Conservation (phyloP, 768 basidiomycete species). For the Gloeopeniophorella convolvens region DNA sequence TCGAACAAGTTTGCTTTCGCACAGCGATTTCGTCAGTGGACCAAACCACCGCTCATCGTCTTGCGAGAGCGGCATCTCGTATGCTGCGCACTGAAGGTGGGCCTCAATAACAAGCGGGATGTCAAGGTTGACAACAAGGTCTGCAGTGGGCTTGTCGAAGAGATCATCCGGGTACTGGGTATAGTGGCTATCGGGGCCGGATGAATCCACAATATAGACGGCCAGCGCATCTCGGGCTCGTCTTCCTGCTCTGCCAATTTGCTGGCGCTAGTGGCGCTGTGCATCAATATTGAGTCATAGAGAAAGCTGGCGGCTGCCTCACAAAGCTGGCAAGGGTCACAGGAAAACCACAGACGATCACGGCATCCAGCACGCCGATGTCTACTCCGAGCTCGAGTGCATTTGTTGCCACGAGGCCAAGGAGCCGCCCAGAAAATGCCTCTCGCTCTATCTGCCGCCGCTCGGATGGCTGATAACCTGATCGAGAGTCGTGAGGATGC, state of each 20-base stretch:
- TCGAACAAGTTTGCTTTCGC: conserved; percentile 48
- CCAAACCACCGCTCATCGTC: conserved; percentile 75
- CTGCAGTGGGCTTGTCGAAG: conserved; percentile 53
- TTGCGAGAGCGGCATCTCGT: conserved; percentile 72
- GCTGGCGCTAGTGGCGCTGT: conserved; percentile 55
- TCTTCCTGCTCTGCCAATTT: conserved; percentile 83
- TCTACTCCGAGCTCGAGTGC: conserved; percentile 90
- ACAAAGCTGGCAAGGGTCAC: conserved; percentile 76
- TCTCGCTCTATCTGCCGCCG: conserved; percentile 79
- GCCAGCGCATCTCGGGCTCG: conserved; percentile 74
- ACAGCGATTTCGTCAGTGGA: conserved; percentile 48
- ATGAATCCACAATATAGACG: conserved; percentile 59
- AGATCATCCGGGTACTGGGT: conserved; percentile 62
- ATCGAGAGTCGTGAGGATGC: background rate
- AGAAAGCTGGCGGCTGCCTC: conserved; percentile 21
- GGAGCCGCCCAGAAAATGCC: conserved; percentile 75
- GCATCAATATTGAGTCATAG: background rate
- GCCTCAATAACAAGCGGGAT: conserved; percentile 73
- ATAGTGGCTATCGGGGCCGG: conserved; percentile 73
- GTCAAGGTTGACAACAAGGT: conserved; percentile 65
- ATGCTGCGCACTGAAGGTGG: conserved; percentile 82
- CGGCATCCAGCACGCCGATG: conserved; percentile 82
- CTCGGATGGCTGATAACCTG: conserved; percentile 40
- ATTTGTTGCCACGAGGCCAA: conserved; percentile 86
- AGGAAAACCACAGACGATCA: conserved; percentile 86